Evolutionary conservation across 768 basidiomycete genomes (phyloP).

Genomic region (Coprinellus micaceus): DNA sequence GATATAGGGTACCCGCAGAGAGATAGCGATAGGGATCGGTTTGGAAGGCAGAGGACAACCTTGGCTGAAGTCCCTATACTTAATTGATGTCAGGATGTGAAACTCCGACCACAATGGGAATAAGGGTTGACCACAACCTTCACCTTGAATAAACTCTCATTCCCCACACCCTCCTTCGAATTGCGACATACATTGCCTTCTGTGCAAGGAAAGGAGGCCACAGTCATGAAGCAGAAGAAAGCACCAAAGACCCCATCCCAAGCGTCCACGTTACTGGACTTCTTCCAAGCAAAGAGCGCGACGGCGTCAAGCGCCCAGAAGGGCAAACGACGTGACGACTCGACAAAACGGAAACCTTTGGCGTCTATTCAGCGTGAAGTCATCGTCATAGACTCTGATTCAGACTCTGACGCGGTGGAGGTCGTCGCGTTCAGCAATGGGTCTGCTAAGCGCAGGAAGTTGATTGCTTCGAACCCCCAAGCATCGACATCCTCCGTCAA

Average conservation of each 20-base stretch:
- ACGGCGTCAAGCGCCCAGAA: background rate
- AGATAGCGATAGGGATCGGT: too few species aligned
- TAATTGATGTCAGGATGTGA: too few species aligned
- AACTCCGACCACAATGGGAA: too few species aligned
- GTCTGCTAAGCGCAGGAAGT: slow-evolving; percentile 19
- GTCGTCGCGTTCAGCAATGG: slow-evolving; percentile 23
- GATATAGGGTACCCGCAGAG: too few species aligned
- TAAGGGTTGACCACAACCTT: too few species aligned
- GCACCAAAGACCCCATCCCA: background rate
- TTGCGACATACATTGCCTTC: background rate
- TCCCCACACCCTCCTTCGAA: background rate
- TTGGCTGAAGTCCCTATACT: too few species aligned
- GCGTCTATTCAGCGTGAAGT: slow-evolving; percentile 30
- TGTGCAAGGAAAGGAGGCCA: background rate
- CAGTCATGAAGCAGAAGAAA: slow-evolving; percentile 8
- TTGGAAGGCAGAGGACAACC: too few species aligned
- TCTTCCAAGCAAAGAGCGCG: slow-evolving; percentile 5
- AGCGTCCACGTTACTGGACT: slow-evolving; percentile 8
- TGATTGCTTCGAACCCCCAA: background rate
- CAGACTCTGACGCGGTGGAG: slow-evolving; percentile 36
- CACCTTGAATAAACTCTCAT: background rate
- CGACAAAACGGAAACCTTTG: background rate
- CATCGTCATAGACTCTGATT: slow-evolving; percentile 64
- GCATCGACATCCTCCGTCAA: slow-evolving; percentile 1
- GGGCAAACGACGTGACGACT: background rate